phyloP scores from a whole-genome alignment of 2,329 filamentous ascomycete species.

The Hymenotorrendiella dingleyae region DNA sequence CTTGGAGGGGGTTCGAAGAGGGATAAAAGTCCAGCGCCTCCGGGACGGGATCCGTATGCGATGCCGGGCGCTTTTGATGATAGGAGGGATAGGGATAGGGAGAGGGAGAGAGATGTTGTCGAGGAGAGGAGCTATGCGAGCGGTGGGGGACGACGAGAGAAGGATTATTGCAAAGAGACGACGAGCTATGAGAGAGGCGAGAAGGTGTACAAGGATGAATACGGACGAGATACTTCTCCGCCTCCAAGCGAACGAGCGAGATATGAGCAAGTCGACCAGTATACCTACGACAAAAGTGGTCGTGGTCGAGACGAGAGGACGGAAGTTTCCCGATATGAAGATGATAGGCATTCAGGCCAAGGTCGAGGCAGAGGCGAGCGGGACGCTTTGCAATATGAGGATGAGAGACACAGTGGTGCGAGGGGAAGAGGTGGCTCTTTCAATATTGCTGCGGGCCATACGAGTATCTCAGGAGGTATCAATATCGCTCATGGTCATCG shows the following conservation, averaged over 20 bases:
- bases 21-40: no score
- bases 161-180: conserved; percentile 10
- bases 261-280: conserved; percentile 22
- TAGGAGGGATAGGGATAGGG: conserved; percentile 10
- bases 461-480: conserved; percentile 21
- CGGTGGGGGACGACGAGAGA: no score
- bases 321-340: no score
- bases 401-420: conserved; percentile 15
- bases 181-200: conserved; percentile 1
- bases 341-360: neutral
- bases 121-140: conserved; percentile 12
- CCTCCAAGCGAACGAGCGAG: neutral
- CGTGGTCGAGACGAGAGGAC: conserved; percentile 10
- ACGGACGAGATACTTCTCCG: conserved; percentile 8
- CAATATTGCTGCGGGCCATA: conserved; percentile 21
- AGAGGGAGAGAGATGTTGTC: conserved; percentile 16
- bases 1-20: neutral
- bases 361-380: conserved; percentile 10
- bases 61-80: conserved; percentile 20
- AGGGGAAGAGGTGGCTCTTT: conserved; percentile 23
- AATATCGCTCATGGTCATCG: conserved; percentile 21
- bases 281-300: conserved; percentile 21
- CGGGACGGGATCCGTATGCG: conserved; percentile 8
- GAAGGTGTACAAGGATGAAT: conserved; percentile 10
- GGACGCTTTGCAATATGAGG: conserved; percentile 20